Evolutionary conservation across 2,329 filamentous ascomycete genomes (phyloP).

Genomic region (Alternaria conjuncta): DNA sequence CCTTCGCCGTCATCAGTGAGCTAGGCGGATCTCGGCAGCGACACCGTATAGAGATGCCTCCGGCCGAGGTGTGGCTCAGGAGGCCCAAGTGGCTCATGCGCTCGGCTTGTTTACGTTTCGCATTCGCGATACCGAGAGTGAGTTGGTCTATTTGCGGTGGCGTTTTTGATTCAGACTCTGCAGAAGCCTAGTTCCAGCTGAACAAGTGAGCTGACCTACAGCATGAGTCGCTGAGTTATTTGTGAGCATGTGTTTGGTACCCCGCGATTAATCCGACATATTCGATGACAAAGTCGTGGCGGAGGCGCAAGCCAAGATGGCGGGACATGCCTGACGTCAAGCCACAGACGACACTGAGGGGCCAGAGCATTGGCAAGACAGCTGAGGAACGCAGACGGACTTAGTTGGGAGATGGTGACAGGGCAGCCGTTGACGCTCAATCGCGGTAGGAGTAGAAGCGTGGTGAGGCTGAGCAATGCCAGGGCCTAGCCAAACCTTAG

Average conservation of each 20-base stretch:
- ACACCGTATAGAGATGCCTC: background rate
- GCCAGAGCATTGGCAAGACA: background rate
- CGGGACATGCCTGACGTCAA: background rate
- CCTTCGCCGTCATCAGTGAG: background rate
- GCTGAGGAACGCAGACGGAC: background rate
- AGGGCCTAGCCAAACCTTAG: constrained; percentile 1
- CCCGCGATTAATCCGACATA: background rate
- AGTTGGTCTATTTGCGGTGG: background rate
- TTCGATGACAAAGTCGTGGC: background rate
- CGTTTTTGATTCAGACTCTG: background rate
- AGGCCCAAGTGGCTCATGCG: background rate
- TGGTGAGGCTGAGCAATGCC: constrained; percentile 8
- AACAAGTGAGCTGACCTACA: background rate
- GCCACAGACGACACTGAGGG: background rate
- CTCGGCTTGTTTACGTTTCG: background rate
- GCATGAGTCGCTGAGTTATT: background rate
- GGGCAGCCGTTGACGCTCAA: background rate
- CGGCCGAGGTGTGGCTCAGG: background rate
- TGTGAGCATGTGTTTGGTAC: background rate
- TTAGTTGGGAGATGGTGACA: background rate
- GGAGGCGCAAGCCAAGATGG: background rate
- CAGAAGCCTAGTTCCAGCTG: background rate
- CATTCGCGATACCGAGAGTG: background rate
- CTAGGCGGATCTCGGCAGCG: constrained; percentile 4
- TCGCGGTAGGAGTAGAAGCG: background rate